These are phyloP conservation scores for Anisodus acutangulus DNA, from an alignment of 257 asterid species.

Conservation along the genomic window DNA sequence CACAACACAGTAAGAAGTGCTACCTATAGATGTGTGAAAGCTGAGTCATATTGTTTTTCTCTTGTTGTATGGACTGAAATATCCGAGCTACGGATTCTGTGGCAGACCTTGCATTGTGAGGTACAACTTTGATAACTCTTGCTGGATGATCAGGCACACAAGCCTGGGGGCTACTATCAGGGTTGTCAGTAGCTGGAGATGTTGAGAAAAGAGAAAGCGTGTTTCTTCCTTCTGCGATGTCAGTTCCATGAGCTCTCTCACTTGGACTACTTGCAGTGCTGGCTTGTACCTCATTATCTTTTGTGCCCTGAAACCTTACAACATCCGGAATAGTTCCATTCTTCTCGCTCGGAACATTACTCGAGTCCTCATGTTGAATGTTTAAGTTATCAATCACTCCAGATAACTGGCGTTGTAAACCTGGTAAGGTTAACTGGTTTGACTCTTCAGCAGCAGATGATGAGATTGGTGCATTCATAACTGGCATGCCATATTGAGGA, in stretches of 20 bases:
- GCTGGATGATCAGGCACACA: slow-evolving; percentile 36
- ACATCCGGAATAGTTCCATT: slow-evolving; percentile 31
- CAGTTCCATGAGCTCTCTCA: slow-evolving; percentile 37
- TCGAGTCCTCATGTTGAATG: slow-evolving; percentile 32
- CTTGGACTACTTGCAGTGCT: slow-evolving; percentile 69
- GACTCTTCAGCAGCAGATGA: slow-evolving; percentile 50
- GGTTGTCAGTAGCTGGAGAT: slow-evolving; percentile 38
- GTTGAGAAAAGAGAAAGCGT: slow-evolving; percentile 59
- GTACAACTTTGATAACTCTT: slow-evolving; percentile 74
- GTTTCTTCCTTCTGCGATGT: slow-evolving; percentile 40
- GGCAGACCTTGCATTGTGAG: slow-evolving; percentile 70
- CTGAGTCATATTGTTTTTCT: slow-evolving; percentile 65
- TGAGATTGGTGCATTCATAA: slow-evolving; percentile 48
- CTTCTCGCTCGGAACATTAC: slow-evolving; percentile 38
- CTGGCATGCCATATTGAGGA: slow-evolving; percentile 60
- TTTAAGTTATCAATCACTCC: slow-evolving; percentile 36
- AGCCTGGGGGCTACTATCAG: slow-evolving; percentile 29
- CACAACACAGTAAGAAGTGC: not conserved
- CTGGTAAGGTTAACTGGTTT: slow-evolving; percentile 36
- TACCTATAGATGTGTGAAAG: slow-evolving; percentile 22
- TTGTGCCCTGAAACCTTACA: slow-evolving; percentile 26
- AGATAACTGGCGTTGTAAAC: slow-evolving; percentile 37
- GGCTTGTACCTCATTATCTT: slow-evolving; percentile 58
- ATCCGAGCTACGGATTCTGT: slow-evolving; percentile 87
- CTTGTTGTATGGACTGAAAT: slow-evolving; percentile 81